These are phyloP conservation scores for Leucocoprinus leucothites DNA, from an alignment of 768 basidiomycete genomes.

Conservation along the genomic window DNA sequence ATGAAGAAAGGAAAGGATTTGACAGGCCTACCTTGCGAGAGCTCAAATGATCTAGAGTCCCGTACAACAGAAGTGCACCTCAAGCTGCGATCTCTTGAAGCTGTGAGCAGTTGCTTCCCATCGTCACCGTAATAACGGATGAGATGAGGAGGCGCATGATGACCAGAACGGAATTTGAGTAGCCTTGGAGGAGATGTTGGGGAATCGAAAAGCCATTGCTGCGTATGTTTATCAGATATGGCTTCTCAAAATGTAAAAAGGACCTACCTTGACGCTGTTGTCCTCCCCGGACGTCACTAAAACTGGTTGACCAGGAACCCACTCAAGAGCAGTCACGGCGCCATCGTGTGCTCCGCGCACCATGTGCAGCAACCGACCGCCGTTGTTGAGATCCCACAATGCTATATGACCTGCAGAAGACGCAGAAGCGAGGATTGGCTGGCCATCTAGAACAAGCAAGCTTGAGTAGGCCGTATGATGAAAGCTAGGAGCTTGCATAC, in stretches of 20 bases:
- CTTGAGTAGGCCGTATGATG: neutral
- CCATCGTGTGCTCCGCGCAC: slow-evolving; percentile 88
- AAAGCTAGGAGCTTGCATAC: slow-evolving; percentile 32
- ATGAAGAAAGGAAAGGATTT: neutral
- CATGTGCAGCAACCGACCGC: slow-evolving; percentile 81
- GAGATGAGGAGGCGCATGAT: slow-evolving; percentile 85
- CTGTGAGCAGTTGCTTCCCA: slow-evolving; percentile 89
- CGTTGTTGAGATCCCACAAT: slow-evolving; percentile 86
- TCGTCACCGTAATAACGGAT: slow-evolving; percentile 97
- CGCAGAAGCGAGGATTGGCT: slow-evolving; percentile 84
- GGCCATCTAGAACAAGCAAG: slow-evolving; percentile 56
- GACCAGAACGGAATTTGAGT: slow-evolving; percentile 90
- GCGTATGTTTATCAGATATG: slow-evolving; percentile 3
- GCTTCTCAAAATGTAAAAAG: neutral
- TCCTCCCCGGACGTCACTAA: slow-evolving; percentile 89
- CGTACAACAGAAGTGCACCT: slow-evolving; percentile 91
- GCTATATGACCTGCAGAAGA: slow-evolving; percentile 88
- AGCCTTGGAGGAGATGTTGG: slow-evolving; percentile 82
- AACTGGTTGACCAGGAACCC: slow-evolving; percentile 91
- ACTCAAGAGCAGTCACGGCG: slow-evolving; percentile 77
- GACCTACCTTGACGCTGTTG: slow-evolving; percentile 86
- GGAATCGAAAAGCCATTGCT: slow-evolving; percentile 99
- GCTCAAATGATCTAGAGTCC: slow-evolving; percentile 91
- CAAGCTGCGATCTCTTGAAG: slow-evolving; percentile 85
- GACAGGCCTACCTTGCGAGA: slow-evolving; percentile 74